Conservation (phyloP, 768 basidiomycete species). For the Hygrocybe coccinea region DNA sequence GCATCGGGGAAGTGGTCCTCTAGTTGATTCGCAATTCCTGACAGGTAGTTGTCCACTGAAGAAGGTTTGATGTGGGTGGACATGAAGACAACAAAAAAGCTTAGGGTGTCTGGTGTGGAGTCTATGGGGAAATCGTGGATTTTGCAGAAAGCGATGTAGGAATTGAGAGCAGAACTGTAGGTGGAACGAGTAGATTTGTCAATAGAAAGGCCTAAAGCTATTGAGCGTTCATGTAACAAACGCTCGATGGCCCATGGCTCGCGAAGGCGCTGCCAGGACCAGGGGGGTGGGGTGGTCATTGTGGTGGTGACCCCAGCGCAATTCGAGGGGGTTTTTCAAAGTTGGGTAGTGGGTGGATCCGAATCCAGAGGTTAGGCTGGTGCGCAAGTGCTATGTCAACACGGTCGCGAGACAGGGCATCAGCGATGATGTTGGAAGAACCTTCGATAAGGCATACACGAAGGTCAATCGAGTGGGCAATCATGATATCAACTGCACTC, state of each 20-base stretch:
- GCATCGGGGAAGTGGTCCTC: constrained; percentile 19
- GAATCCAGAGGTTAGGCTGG: background rate
- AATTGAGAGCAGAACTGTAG: constrained; percentile 25
- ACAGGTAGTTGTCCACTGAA: constrained; percentile 21
- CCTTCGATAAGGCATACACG: constrained; percentile 15
- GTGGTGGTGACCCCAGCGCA: constrained; percentile 17
- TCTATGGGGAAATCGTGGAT: constrained; percentile 20
- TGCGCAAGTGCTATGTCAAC: background rate
- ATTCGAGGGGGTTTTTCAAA: constrained; percentile 17
- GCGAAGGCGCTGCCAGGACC: constrained; percentile 27
- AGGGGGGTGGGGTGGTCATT: constrained; percentile 4
- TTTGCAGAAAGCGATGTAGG: constrained; percentile 22
- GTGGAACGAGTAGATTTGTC: constrained; percentile 8
- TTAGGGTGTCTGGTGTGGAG: constrained; percentile 27
- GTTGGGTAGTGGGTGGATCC: constrained; percentile 6
- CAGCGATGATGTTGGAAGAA: constrained; percentile 14
- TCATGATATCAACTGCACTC: constrained; percentile 13
- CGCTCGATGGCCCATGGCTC: constrained; percentile 30
- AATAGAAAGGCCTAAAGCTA: constrained; percentile 22
- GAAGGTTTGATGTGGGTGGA: constrained; percentile 20
- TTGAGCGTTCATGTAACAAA: constrained; percentile 24
- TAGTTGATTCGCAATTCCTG: constrained; percentile 20
- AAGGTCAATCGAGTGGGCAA: constrained; percentile 8
- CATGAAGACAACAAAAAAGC: constrained; percentile 29
- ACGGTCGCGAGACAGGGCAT: constrained; percentile 12